These are phyloP conservation scores for Dipteronia dyeriana DNA, from an alignment of 345 rosid species.

Conservation along the genomic window DNA sequence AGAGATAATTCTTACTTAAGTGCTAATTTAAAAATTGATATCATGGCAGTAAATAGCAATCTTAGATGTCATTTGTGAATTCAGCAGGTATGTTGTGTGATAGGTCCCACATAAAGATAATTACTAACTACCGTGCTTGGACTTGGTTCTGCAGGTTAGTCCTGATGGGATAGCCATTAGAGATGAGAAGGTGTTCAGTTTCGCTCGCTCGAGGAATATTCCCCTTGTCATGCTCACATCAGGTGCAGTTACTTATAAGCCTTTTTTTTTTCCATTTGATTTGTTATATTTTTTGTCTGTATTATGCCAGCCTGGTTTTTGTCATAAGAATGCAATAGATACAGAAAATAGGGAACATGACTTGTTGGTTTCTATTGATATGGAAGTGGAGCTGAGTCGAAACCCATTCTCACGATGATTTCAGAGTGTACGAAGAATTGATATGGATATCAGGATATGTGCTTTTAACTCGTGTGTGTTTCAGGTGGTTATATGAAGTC, in stretches of 20 bases:
- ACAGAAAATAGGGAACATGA: not conserved
- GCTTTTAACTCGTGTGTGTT: slow-evolving; percentile 17
- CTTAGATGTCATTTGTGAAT: not conserved
- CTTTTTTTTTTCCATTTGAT: not conserved
- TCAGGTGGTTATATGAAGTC: slow-evolving; percentile 97
- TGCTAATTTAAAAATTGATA: not conserved
- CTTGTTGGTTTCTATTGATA: not conserved
- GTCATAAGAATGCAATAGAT: not conserved
- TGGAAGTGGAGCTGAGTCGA: not conserved
- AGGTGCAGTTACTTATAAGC: slow-evolving; percentile 42
- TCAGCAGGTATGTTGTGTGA: not conserved
- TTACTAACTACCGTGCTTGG: slow-evolving; percentile 3
- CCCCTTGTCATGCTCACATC: slow-evolving; percentile 93
- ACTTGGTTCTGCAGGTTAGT: slow-evolving; percentile 56
- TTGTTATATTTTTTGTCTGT: not conserved
- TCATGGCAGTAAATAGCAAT: not conserved
- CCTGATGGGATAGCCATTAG: slow-evolving; percentile 71
- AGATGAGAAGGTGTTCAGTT: slow-evolving; percentile 86
- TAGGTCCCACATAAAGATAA: not conserved
- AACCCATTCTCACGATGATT: not conserved
- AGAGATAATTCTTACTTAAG: not conserved
- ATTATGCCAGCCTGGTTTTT: not conserved
- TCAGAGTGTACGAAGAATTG: not conserved
- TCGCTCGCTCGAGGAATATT: slow-evolving; percentile 70
- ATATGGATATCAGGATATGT: too few species aligned